Percentiles rank a stretch among this genome's conserved stretches.
phyloP scores from a whole-genome alignment of 352 stramenopile species.

The Phytophthora nicotianae region DNA sequence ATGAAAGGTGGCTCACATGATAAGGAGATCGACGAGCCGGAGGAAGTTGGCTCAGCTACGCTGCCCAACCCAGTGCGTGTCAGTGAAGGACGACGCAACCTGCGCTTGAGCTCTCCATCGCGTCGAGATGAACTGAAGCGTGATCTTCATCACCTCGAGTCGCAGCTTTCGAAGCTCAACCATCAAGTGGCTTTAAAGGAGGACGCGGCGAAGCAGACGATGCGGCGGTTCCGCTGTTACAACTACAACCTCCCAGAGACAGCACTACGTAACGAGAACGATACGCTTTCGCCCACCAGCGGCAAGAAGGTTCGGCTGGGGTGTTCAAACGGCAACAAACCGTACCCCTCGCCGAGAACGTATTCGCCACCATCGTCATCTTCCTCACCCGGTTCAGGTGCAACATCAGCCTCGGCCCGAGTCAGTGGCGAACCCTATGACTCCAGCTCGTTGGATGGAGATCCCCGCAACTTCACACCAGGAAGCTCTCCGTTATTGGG shows the following conservation, averaged over 20 bases:
- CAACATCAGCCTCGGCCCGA: conserved; percentile 35
- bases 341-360: conserved; percentile 38
- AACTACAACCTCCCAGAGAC: conserved; percentile 84
- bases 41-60: conserved; percentile 39
- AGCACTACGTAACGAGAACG: conserved; percentile 49
- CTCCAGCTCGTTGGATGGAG: conserved; percentile 27
- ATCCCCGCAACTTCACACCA: conserved; percentile 52
- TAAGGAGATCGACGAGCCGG: conserved; percentile 31
- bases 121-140: conserved; percentile 60
- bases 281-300: conserved; percentile 49
- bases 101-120: conserved; percentile 35
- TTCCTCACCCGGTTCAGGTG: conserved; percentile 36
- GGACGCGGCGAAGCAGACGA: conserved; percentile 53
- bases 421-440: conserved; percentile 28
- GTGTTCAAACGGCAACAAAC: conserved; percentile 20
- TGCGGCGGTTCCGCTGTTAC: conserved; percentile 77
- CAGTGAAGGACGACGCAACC: conserved; percentile 27
- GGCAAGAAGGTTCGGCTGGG: conserved; percentile 29
- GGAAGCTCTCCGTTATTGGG: conserved; percentile 70
- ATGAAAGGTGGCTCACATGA: conserved; percentile 51
- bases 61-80: conserved; percentile 38
- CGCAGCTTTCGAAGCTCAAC: conserved; percentile 64
- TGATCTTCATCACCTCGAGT: conserved; percentile 63
- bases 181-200: conserved; percentile 72
- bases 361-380: conserved; percentile 44